phyloP scores from a whole-genome alignment of 164 flowering plant genomes.

The Magnolia officinalis region DNA sequence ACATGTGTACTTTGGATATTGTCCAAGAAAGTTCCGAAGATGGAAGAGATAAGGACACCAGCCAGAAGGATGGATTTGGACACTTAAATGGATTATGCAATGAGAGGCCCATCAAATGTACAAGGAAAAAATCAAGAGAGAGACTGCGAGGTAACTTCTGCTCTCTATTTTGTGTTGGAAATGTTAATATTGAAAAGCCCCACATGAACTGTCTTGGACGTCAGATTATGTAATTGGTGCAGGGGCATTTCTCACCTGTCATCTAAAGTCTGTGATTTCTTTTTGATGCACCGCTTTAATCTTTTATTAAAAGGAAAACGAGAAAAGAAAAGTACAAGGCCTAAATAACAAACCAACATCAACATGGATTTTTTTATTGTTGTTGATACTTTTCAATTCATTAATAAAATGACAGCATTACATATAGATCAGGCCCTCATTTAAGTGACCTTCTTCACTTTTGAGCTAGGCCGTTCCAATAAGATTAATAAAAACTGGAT shows the following conservation, averaged over 20 bases:
- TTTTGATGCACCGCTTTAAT: too few species aligned
- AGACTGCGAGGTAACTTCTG: conserved; percentile 12
- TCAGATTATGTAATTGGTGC: background rate
- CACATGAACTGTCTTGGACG: background rate
- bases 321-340: too few species aligned
- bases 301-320: background rate
- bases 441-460: too few species aligned
- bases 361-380: background rate
- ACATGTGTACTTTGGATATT: background rate
- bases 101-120: background rate
- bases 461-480: too few species aligned
- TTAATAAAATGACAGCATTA: background rate
- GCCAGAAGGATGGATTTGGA: conserved; percentile 7
- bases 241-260: background rate
- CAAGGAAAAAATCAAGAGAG: conserved; percentile 14
- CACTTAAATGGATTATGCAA: background rate
- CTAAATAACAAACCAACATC: too few species aligned
- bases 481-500: too few species aligned
- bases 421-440: too few species aligned
- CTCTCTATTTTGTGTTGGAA: background rate
- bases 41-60: background rate
- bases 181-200: background rate
- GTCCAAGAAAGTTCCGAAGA: background rate
- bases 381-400: background rate
- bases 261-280: background rate